Evolutionary conservation across 768 basidiomycete genomes (phyloP), one percentile per base, ranked within the genome.

Genomic region (Amanita muscaria): DNA sequence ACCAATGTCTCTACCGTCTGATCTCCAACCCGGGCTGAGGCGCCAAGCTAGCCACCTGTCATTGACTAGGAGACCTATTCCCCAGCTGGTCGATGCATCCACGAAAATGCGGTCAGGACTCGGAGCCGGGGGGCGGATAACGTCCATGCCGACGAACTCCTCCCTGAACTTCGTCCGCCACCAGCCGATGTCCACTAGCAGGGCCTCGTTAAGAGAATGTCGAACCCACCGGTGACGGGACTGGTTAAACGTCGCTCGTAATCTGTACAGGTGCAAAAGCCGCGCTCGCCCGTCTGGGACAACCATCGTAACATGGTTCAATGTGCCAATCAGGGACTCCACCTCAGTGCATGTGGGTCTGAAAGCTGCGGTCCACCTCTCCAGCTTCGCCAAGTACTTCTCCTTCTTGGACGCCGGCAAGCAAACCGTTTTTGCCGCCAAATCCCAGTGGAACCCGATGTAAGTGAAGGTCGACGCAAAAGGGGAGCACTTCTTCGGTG

Each of bases 291-390:
- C 63, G 9, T 53, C 44, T 0, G 58, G 59, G 2, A 62, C 18
- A 0, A 63, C 61, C 0, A 69, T 44, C 0, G 58, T 52, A 23
- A 61, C 60, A 44, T 70, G 68, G 9, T 64, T 60, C 0, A 70
- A 49, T 0, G 64, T 67, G 0, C 68, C 64, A 3, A 61, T 49
- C 7, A 29, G 27, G 6, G 27, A 29, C 27, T 29, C 27, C 27
- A 29, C 27, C 12, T 29, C 27, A n/a, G n/a, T n/a, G n/a, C n/a
- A n/a, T n/a, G n/a, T n/a, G n/a, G n/a, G n/a, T n/a, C n/a, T n/a
- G n/a, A n/a, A n/a, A n/a, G n/a, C n/a, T n/a, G n/a, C n/a, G n/a
- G n/a, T n/a, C n/a, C n/a, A n/a, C n/a, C n/a, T n/a, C n/a, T n/a
- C n/a, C n/a, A n/a, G n/a, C n/a, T n/a, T n/a, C n/a, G n/a, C 39